Evolutionary conservation across 2,329 filamentous ascomycete genomes (phyloP).

Genomic region (Plenodomus tracheiphilus): DNA sequence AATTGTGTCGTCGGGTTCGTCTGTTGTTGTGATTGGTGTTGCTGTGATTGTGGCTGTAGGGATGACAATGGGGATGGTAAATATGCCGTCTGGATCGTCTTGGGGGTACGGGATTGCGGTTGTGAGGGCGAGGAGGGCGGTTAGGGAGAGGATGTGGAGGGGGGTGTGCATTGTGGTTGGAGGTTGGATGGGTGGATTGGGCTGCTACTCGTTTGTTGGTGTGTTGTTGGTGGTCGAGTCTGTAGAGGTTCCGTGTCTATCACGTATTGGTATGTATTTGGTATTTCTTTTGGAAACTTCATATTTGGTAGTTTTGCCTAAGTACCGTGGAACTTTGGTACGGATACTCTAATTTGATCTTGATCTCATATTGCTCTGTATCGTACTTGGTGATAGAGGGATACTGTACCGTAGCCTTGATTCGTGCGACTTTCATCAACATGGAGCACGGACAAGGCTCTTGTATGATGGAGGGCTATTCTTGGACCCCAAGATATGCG

Average conservation of each 20-base stretch:
- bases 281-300: no score
- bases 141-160: slow-evolving; percentile 13
- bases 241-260: background rate
- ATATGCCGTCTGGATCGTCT: background rate
- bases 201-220: background rate
- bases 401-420: background rate
- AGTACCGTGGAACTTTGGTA: background rate
- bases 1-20: background rate
- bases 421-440: slow-evolving; percentile 7
- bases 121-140: slow-evolving; percentile 7
- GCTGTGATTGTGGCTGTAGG: background rate
- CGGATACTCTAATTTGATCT: background rate
- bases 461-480: slow-evolving; percentile 15
- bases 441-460: slow-evolving; percentile 2
- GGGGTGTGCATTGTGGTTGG: slow-evolving; percentile 10
- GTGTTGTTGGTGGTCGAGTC: background rate
- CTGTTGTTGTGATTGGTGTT: no score
- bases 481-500: slow-evolving; percentile 8
- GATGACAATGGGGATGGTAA: background rate
- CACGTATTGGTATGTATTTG: background rate
- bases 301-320: background rate
- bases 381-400: background rate
- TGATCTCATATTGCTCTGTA: background rate
- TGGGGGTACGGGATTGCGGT: slow-evolving; percentile 15
- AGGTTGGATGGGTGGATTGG: background rate